A percentile compares a stretch with the other conserved stretches of the same genome.
Evolutionary conservation across 2,329 filamentous ascomycete genomes (phyloP).

Genomic region (Ilyonectria mors-panacis): DNA sequence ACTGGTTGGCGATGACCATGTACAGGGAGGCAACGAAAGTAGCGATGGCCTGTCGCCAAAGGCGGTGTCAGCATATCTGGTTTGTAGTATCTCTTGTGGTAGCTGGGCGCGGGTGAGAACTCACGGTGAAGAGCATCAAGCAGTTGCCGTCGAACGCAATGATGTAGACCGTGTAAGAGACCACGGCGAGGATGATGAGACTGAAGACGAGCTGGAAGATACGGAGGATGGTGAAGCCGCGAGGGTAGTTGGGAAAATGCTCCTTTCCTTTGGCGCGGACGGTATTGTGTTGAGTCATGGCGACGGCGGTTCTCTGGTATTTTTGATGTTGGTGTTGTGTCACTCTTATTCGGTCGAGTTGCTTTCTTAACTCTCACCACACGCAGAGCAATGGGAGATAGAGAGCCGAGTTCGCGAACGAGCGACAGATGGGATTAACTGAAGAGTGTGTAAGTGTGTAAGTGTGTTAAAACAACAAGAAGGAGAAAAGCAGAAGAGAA

Average conservation of each 20-base stretch:
- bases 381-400: not conserved
- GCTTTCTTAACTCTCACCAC: not conserved
- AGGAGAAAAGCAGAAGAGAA: not conserved
- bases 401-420: not conserved
- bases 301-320: not conserved
- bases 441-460: not conserved
- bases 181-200: conserved; percentile 62
- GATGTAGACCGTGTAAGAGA: conserved; percentile 58
- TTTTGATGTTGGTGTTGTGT: not conserved
- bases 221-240: conserved; percentile 60
- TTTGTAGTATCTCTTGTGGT: not conserved
- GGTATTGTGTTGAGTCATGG: not conserved
- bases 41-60: conserved; percentile 53
- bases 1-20: conserved; percentile 60
- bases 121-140: conserved; percentile 59
- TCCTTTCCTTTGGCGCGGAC: conserved; percentile 15
- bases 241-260: conserved; percentile 60
- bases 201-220: conserved; percentile 63
- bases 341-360: not conserved
- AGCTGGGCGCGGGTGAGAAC: conserved; percentile 29
- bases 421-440: not conserved
- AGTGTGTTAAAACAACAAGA: not conserved
- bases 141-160: conserved; percentile 55
- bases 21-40: conserved; percentile 64
- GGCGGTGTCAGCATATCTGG: conserved; percentile 18